These are phyloP conservation scores for Russula sp. DNA, from an alignment of 768 basidiomycete species.

Conservation along the genomic window DNA sequence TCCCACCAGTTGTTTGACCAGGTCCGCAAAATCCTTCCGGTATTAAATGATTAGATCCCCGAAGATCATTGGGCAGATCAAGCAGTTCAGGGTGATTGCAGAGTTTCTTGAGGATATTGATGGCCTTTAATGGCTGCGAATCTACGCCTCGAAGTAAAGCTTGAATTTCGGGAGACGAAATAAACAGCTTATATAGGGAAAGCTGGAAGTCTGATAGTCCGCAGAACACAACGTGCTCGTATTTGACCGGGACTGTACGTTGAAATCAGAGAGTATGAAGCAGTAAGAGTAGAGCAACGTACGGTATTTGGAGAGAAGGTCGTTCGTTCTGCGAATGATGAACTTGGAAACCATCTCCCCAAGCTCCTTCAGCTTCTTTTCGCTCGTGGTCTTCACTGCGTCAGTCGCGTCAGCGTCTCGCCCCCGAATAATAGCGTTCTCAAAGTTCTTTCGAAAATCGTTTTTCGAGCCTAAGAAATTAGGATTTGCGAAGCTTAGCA, in stretches of 20 bases:
- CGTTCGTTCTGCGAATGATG: constrained; percentile 92
- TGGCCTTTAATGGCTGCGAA: constrained; percentile 93
- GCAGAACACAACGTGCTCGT: constrained; percentile 97
- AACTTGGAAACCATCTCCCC: constrained; percentile 84
- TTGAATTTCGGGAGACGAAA: constrained; percentile 88
- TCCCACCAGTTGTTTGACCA: constrained; percentile 29
- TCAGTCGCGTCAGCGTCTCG: constrained; percentile 84
- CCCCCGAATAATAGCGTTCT: constrained; percentile 84
- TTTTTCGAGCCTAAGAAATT: constrained; percentile 81
- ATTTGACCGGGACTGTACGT: constrained; percentile 88
- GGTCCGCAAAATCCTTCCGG: constrained; percentile 75
- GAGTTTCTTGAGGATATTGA: constrained; percentile 89
- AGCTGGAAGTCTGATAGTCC: constrained; percentile 76
- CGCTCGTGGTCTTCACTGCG: constrained; percentile 66
- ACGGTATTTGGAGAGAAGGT: constrained; percentile 92
- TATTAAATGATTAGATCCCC: constrained; percentile 72
- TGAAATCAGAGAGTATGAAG: neutral
- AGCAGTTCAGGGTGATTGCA: constrained; percentile 94
- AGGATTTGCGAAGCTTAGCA: constrained; percentile 90
- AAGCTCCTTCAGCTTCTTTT: constrained; percentile 88
- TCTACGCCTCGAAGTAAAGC: constrained; percentile 78
- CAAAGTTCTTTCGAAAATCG: constrained; percentile 93
- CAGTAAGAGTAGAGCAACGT: constrained; percentile 28
- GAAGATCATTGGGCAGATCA: constrained; percentile 75
- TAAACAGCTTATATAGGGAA: constrained; percentile 81